These are phyloP conservation scores for Neopestalotiopsis rosae DNA, from an alignment of 2,329 filamentous ascomycete genomes.

Conservation along the genomic window DNA sequence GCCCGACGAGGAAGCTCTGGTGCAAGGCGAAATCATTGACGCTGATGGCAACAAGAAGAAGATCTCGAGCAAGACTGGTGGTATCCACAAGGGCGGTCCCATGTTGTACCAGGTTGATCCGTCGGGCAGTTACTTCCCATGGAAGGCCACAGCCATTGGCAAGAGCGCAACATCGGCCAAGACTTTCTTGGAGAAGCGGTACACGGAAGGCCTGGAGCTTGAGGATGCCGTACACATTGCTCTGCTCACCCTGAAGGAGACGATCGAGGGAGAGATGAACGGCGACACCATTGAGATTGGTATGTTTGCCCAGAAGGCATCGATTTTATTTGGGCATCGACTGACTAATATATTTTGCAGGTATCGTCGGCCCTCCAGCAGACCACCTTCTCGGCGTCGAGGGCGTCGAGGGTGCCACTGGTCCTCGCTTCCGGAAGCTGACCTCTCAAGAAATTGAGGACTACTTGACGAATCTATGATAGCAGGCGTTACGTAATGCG, in stretches of 20 bases:
- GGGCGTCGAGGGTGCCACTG: slow-evolving; percentile 82
- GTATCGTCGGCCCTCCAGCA: slow-evolving; percentile 93
- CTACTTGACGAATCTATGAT: slow-evolving; percentile 96
- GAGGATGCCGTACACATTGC: slow-evolving; percentile 99
- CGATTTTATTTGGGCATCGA: not conserved
- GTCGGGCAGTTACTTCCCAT: slow-evolving; percentile 98
- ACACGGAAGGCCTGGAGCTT: slow-evolving; percentile 94
- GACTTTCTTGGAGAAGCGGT: slow-evolving; percentile 99
- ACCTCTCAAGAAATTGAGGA: slow-evolving; percentile 99
- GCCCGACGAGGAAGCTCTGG: slow-evolving; percentile 75
- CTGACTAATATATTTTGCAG: slow-evolving; percentile 52
- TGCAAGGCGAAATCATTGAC: slow-evolving; percentile 57
- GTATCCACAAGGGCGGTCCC: slow-evolving; percentile 92
- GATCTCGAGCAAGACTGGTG: slow-evolving; percentile 85
- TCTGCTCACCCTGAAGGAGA: slow-evolving; percentile 95
- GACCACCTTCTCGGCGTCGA: slow-evolving; percentile 91
- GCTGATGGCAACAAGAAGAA: slow-evolving; percentile 72
- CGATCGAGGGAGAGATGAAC: slow-evolving; percentile 99
- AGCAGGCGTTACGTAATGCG: slow-evolving; percentile 28
- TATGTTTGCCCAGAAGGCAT: slow-evolving; percentile 47
- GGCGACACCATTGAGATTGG: slow-evolving; percentile 98
- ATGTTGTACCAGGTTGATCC: slow-evolving; percentile 99
- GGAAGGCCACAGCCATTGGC: slow-evolving; percentile 98
- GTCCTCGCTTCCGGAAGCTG: slow-evolving; percentile 91
- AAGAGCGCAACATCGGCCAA: slow-evolving; percentile 98